Conservation (phyloP, 768 basidiomycete genomes). For the Lentinula sp. region DNA sequence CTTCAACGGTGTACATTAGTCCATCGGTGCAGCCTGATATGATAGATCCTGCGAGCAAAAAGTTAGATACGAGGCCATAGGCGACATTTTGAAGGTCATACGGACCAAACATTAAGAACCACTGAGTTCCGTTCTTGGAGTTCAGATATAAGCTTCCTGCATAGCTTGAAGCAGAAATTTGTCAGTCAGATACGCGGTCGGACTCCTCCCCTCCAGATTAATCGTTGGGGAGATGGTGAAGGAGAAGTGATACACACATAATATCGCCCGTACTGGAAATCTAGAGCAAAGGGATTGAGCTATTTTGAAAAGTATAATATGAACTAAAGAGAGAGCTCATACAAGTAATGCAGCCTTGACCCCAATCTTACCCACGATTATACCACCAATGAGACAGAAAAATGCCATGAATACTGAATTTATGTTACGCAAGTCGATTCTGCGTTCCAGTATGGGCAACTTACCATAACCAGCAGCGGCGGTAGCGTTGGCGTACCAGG, state of each 20-base stretch:
- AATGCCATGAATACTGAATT: slow-evolving; percentile 23
- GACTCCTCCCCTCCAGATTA: too few relatives aligned
- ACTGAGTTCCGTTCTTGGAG: slow-evolving; percentile 26
- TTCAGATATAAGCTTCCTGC: slow-evolving; percentile 26
- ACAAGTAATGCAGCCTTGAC: slow-evolving; percentile 20
- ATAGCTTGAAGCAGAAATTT: slow-evolving; percentile 13
- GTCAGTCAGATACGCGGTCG: not conserved
- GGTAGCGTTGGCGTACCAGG: slow-evolving; percentile 22
- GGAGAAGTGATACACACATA: slow-evolving; percentile 14
- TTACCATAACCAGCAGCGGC: slow-evolving; percentile 23
- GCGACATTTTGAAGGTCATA: not conserved
- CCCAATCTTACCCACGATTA: slow-evolving; percentile 27
- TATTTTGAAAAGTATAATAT: not conserved
- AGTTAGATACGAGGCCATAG: not conserved
- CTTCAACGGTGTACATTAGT: slow-evolving; percentile 25
- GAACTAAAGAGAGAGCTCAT: not conserved
- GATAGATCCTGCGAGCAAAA: slow-evolving; percentile 17
- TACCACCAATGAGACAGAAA: slow-evolving; percentile 23
- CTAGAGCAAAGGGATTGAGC: slow-evolving; percentile 2
- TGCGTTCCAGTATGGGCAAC: not conserved
- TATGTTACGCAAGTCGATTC: not conserved
- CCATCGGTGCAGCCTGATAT: slow-evolving; percentile 24
- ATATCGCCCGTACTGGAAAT: slow-evolving; percentile 25
- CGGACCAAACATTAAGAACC: slow-evolving; percentile 26
- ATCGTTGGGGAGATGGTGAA: too few relatives aligned